Conservation (phyloP, 2,329 filamentous ascomycete species). For the Colletotrichum paranaense region DNA sequence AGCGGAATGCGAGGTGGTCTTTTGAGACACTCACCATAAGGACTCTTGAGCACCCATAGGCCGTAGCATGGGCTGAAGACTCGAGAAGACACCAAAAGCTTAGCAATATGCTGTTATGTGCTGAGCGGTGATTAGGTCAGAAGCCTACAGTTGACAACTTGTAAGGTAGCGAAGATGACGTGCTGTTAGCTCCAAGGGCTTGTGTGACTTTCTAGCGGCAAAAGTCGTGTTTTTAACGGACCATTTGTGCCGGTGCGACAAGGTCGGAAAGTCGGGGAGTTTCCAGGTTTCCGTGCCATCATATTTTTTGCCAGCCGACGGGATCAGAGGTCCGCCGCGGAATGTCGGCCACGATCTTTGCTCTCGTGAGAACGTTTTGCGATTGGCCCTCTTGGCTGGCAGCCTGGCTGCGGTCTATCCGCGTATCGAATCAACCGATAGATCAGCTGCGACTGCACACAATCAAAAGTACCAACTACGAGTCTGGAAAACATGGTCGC, state of each 20-base stretch:
- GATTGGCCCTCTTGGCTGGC: not conserved
- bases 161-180: no score
- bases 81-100: no score
- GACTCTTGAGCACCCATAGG: not conserved
- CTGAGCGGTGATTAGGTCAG: no score
- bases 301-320: not conserved
- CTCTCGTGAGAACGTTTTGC: not conserved
- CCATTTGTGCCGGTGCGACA: not conserved
- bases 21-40: not conserved
- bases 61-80: no score
- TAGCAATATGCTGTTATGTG: no score
- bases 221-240: no score
- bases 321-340: not conserved
- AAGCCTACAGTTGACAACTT: no score
- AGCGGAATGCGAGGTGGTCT: not conserved
- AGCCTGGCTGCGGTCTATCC: no score
- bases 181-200: no score
- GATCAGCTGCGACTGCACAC: not conserved
- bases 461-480: not conserved
- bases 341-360: not conserved
- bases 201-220: no score
- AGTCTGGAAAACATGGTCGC: not conserved
- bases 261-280: not conserved
- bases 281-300: not conserved
- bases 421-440: no score